phyloP scores from a whole-genome alignment of 768 basidiomycete species.

The Suillus weaverae region DNA sequence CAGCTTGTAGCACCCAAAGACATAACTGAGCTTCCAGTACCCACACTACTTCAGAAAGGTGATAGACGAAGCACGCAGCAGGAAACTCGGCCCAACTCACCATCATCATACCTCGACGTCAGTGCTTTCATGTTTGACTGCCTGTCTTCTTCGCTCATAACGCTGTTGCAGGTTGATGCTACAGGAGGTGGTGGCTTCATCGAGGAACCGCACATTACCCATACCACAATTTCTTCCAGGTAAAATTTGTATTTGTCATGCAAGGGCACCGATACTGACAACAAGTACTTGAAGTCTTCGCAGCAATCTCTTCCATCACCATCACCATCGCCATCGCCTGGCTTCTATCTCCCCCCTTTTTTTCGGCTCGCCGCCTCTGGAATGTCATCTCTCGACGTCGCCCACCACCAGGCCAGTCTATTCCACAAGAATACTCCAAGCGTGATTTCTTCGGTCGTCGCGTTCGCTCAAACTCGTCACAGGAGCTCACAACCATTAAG shows the following conservation, averaged over 20 bases:
- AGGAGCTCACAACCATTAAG: too few species aligned
- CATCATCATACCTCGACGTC: neutral
- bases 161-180: neutral
- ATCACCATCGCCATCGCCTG: neutral
- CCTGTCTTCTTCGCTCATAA: neutral
- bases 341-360: neutral
- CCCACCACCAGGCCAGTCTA: too few species aligned
- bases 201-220: neutral
- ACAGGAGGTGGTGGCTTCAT: neutral
- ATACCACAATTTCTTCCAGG: neutral
- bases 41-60: neutral
- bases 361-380: too few species aligned
- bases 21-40: neutral
- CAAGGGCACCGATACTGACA: neutral
- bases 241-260: neutral
- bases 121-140: neutral
- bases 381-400: neutral
- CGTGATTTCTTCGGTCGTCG: too few species aligned
- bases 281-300: neutral
- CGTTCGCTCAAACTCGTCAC: too few species aligned
- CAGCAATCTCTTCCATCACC: neutral
- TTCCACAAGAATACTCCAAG: neutral
- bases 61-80: neutral
- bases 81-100: neutral
- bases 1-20: neutral